These are phyloP conservation scores for Piper betle DNA, from an alignment of 164 flowering plant species.

Conservation along the genomic window DNA sequence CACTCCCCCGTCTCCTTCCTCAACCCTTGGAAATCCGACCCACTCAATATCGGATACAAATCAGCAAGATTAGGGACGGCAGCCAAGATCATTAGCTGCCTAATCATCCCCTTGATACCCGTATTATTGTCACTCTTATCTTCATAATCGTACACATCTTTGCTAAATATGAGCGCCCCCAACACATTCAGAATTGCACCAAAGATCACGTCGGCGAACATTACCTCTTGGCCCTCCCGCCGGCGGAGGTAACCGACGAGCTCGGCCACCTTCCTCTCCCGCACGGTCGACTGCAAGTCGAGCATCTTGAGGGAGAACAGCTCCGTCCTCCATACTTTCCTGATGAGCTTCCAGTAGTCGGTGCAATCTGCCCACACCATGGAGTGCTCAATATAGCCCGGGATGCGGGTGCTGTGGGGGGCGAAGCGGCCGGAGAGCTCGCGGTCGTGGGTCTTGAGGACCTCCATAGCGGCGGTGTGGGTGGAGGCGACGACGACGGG, in stretches of 20 bases:
- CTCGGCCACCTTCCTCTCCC: constrained; percentile 18
- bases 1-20: not conserved
- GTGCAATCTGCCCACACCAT: constrained; percentile 17
- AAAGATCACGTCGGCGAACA: constrained; percentile 14
- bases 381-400: constrained; percentile 5
- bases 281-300: constrained; percentile 13
- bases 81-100: constrained; percentile 1
- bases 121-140: constrained; percentile 5
- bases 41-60: constrained; percentile 1
- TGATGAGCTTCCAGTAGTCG: constrained; percentile 23
- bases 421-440: constrained; percentile 16
- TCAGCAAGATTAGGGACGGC: constrained; percentile 4
- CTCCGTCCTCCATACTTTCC: constrained; percentile 22
- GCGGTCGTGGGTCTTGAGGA: constrained; percentile 25
- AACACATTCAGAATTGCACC: constrained; percentile 12
- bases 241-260: constrained; percentile 7
- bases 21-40: constrained; percentile 6
- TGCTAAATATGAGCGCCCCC: constrained; percentile 9
- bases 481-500: constrained; percentile 19
- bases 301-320: constrained; percentile 22
- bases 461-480: constrained; percentile 16
- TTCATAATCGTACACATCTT: constrained; percentile 11
- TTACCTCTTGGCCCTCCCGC: constrained; percentile 12
- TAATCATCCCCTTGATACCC: constrained; percentile 6
- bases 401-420: constrained; percentile 7